Evolutionary conservation across 176 grass and related monocot genomes (phyloP), one percentile per base, ranked within the genome.

Genomic region (Rhynchospora pubera): DNA sequence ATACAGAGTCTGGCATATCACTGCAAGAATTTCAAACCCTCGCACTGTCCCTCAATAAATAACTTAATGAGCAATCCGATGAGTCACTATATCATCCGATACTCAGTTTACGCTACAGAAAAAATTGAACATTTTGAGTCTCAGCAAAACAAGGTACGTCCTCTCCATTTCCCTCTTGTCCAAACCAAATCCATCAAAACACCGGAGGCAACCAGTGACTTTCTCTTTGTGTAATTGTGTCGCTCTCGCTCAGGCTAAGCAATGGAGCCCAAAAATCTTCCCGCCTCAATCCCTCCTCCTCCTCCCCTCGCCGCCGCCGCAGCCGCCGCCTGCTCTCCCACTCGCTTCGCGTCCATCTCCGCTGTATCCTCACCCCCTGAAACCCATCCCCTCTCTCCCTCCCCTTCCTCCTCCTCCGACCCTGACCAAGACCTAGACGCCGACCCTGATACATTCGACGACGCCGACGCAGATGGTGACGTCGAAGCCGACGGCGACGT

Each of bases 391-490:
- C 72, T 69, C 86, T 82, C 74, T 69, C 82, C 82, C 28, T 82
- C 84, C 30, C 85, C 91, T 18, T 81, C 87, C 34, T 47, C 79
- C 14, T 82, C 85, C 68, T 14, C 70, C 2, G 88, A 84, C 62
- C 79, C 88, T 15, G 84, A 86, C 16, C 57, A 75, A 81, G 84
- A 86, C 57, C 69, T 79, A 72, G 68, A 80, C 21, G 39, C 79
- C 7, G 79, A 77, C 11, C n/a, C 65, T 23, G 84, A 87, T 8
- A 57, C 81, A 62, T 92, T 86, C 2, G 89, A 93, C 39, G 85
- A 83, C 10, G 84, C 83, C 53, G 62, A 66, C 1, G 76, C 73
- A 7, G 32, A 24, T 6, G 62, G 12, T 7, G 44, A 63, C 18
- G 26, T 50, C 51, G 70, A 47, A 26, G 67, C 18, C 2, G 66